Evolutionary conservation across 306 rosid genomes (phyloP).

Genomic region (Gynostemma pentaphyllum): DNA sequence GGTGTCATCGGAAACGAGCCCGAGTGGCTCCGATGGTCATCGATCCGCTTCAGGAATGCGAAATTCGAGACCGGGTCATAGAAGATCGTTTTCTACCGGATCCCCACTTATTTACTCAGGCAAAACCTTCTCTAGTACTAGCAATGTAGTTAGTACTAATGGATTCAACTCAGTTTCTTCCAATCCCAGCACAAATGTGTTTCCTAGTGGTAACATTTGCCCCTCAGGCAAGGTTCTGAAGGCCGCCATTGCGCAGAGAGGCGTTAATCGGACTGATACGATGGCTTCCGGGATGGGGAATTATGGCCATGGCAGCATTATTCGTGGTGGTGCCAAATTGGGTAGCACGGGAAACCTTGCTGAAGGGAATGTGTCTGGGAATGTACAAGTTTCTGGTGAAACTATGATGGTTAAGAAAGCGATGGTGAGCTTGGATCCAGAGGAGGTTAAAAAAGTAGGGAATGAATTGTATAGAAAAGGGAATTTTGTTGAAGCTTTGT

Average conservation of each 20-base stretch:
- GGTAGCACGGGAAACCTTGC: conserved; percentile 9
- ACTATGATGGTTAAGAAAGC: conserved; percentile 23
- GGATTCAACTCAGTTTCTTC: conserved; percentile 24
- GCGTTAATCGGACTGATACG: conserved; percentile 44
- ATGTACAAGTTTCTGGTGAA: conserved; percentile 16
- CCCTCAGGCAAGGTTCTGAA: conserved; percentile 55
- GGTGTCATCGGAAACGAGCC: conserved; percentile 26
- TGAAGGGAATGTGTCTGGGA: conserved; percentile 17
- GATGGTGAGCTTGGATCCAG: conserved; percentile 49
- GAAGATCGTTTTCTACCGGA: conserved; percentile 80
- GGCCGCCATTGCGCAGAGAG: conserved; percentile 31
- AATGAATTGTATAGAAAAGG: conserved; percentile 59
- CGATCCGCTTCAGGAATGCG: conserved; percentile 31
- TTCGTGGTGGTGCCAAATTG: conserved; percentile 44
- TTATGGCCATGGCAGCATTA: conserved; percentile 82
- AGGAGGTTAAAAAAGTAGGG: conserved; percentile 55
- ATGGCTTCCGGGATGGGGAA: conserved; percentile 63
- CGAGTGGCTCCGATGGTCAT: conserved; percentile 21
- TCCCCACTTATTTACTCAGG: conserved; percentile 68
- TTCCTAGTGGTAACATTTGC: conserved; percentile 67
- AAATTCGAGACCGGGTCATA: conserved; percentile 48
- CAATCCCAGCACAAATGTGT: conserved; percentile 16
- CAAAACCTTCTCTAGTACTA: conserved; percentile 17
- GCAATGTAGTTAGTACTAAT: conserved; percentile 15
- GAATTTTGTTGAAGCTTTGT: conserved; percentile 58